Evolutionary conservation across 2,329 filamentous ascomycete genomes (phyloP).

Genomic region (Scolecobasidium constrictum): DNA sequence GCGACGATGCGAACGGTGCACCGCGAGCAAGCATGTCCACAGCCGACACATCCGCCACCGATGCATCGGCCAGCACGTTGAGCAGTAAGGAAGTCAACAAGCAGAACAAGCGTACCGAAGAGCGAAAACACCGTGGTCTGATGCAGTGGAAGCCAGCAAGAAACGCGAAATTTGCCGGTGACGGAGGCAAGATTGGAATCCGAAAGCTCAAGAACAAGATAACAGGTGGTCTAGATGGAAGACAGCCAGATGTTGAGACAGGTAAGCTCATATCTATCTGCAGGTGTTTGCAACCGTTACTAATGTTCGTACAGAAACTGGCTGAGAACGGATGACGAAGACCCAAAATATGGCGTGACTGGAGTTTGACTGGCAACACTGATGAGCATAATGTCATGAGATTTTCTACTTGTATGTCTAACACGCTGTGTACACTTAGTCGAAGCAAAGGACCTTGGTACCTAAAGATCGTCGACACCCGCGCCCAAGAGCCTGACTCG

Average conservation of each 20-base stretch:
- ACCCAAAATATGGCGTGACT: too few species aligned
- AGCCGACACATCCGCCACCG: neutral
- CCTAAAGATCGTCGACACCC: too few species aligned
- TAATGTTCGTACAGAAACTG: constrained; percentile 1
- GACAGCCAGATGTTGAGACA: constrained; percentile 83
- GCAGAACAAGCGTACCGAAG: constrained; percentile 59
- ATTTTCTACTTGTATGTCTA: too few species aligned
- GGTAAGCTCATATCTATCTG: constrained; percentile 19
- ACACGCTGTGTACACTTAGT: too few species aligned
- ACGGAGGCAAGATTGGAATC: constrained; percentile 72
- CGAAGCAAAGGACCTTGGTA: too few species aligned
- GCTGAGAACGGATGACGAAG: too few species aligned
- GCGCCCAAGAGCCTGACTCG: too few species aligned
- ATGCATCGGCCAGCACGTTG: constrained; percentile 14
- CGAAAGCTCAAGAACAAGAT: constrained; percentile 67
- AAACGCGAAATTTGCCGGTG: constrained; percentile 76
- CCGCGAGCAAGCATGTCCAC: constrained; percentile 3
- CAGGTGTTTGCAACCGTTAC: neutral
- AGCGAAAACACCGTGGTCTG: constrained; percentile 75
- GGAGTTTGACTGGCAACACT: too few species aligned
- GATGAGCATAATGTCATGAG: too few species aligned
- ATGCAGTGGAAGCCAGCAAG: constrained; percentile 94
- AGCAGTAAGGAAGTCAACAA: constrained; percentile 49
- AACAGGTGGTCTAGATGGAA: constrained; percentile 58
- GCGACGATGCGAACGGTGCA: neutral